These are phyloP conservation scores for Penicillium dipodomyicola DNA, from an alignment of 495 filamentous ascomycete species.

Conservation along the genomic window DNA sequence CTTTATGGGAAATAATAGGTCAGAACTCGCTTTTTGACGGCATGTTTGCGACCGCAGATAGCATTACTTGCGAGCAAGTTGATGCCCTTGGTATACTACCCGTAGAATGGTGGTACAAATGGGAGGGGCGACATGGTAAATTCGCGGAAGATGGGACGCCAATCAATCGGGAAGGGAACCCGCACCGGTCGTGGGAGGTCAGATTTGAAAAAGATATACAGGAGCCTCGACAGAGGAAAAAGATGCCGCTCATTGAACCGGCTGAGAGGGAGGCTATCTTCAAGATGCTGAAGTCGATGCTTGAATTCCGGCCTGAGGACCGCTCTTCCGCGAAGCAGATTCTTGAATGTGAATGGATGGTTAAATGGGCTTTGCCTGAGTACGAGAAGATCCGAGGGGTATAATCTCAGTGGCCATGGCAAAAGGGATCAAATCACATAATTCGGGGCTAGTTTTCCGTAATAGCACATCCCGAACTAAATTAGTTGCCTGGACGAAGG, in stretches of 20 bases:
- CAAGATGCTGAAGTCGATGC: conserved; percentile 31
- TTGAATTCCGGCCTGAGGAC: conserved; percentile 33
- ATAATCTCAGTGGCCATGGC: too few species aligned
- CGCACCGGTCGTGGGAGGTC: conserved; percentile 15
- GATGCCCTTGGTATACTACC: conserved; percentile 23
- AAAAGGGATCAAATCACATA: too few species aligned
- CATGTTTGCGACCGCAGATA: conserved; percentile 18
- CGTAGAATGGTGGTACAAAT: conserved; percentile 24
- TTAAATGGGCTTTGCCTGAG: conserved; percentile 27
- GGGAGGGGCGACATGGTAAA: conserved; percentile 10
- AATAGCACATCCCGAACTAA: background rate
- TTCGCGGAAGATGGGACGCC: conserved; percentile 20
- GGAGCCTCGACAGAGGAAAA: conserved; percentile 10
- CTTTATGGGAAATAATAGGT: conserved; percentile 24
- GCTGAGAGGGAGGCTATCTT: conserved; percentile 10
- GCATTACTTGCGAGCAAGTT: conserved; percentile 26
- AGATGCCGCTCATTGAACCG: conserved; percentile 7
- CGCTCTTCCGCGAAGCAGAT: conserved; percentile 29
- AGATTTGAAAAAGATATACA: conserved; percentile 15
- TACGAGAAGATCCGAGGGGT: conserved; percentile 15
- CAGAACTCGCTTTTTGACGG: conserved; percentile 16
- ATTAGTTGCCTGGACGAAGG: too few species aligned
- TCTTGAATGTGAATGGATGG: conserved; percentile 42
- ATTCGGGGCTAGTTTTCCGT: too few species aligned
- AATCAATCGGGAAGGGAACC: background rate